Conservation (phyloP, 208 protist genomes). For the Wallacemonas sp. region DNA sequence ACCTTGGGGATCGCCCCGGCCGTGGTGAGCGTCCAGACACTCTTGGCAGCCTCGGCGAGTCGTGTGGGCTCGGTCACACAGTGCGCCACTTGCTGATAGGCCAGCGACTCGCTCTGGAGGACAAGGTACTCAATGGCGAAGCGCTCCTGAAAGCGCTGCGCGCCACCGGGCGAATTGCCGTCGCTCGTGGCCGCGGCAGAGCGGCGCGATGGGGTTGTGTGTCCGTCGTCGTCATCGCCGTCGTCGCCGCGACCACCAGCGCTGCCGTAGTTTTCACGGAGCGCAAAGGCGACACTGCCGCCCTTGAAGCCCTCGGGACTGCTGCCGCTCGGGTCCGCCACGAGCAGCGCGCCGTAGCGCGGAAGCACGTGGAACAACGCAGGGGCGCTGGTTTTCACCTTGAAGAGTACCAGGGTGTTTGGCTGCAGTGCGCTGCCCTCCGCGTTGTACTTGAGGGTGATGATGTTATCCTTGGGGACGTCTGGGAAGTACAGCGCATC, state of each 20-base stretch:
- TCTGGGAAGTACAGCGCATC: slow-evolving; percentile 70
- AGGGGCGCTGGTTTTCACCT: slow-evolving; percentile 80
- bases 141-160: slow-evolving; percentile 45
- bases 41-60: slow-evolving; percentile 54
- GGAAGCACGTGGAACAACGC: slow-evolving; percentile 77
- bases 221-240: slow-evolving; percentile 4
- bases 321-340: slow-evolving; percentile 41
- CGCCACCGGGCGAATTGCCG: slow-evolving; percentile 16
- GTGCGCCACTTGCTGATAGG: slow-evolving; percentile 45
- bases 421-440: slow-evolving; percentile 26
- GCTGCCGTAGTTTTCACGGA: slow-evolving; percentile 29
- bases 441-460: slow-evolving; percentile 48
- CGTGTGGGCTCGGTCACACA: slow-evolving; percentile 19
- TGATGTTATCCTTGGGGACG: slow-evolving; percentile 59
- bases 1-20: slow-evolving; percentile 38
- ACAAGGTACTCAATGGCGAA: slow-evolving; percentile 70
- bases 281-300: slow-evolving; percentile 40
- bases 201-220: not conserved
- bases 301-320: not conserved
- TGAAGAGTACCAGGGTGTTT: slow-evolving; percentile 64
- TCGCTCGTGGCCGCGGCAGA: slow-evolving; percentile 2
- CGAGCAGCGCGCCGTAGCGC: slow-evolving; percentile 67
- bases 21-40: slow-evolving; percentile 49
- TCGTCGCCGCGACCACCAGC: not conserved
- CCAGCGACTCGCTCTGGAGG: slow-evolving; percentile 38